Evolutionary conservation across 805 yeast species (phyloP), one percentile per base, ranked within the genome.

Genomic region (Pachysolen tannophilus): DNA sequence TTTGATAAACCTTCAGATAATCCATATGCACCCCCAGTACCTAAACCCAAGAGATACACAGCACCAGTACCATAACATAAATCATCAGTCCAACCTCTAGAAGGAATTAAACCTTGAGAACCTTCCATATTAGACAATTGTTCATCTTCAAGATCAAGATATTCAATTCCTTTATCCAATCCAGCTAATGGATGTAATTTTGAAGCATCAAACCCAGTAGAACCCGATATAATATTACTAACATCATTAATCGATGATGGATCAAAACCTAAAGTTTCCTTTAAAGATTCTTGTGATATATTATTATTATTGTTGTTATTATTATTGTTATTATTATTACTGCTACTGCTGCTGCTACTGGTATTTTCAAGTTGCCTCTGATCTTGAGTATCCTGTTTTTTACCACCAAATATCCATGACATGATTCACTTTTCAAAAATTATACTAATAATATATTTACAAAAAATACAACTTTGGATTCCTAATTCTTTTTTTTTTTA

Each of bases 1-100:
- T 77, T 76, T 42, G 71, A 70, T 37, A 92, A 51, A 43, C 98
- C 97, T 60, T 90, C 96, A 41, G 76, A 73, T 42, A 88, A 63
- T 41, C 98, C 98, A 50, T 77, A 81, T 10, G 78, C 61, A 41
- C 98, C 98, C 61, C 98, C 98, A 29, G 76, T 41, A 24, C 94
- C 94, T 45, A 92, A 69, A 28, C 95, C 94, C 21, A 82, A 48
- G 46, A 92, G 69, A 56, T 92, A 92, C 34, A 87, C 86, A 6
- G 95, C 78, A 60, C 98, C 98, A 8, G 97, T 82, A 48, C 98
- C 98, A 60, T 92, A 92, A 72, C 97, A 87, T 45, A 92, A 70
- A 63, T 92, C 97, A 58, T 92, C 98, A 11, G 87, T 74, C 94
- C 96, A 92, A 48, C 94, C 95, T 64, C 97, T 79, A n/a, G 94